Base-by-base conservation (phyloP, 2,329 filamentous ascomycete species). In the Coniella vitis region DNA sequence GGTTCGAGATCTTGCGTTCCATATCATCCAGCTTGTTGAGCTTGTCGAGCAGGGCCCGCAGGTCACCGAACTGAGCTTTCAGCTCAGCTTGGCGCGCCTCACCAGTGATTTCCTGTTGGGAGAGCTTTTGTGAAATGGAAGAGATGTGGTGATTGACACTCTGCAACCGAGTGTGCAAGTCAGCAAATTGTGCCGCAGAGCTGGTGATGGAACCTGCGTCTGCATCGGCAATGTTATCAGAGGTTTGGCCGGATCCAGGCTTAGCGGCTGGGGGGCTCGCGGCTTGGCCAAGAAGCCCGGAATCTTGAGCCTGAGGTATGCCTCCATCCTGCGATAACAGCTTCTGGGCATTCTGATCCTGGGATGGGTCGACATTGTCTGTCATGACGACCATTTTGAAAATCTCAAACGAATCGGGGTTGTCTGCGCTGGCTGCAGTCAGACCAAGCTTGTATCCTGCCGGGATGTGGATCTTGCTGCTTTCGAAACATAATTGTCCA, bases 391-490 rank as follows among this genome's bases (percentile, higher is more conserved):
- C 76, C 62, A 97, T 78, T 64, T 91, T 94, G 74, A 90, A 93
- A 56, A 95, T 67, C 68, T 98, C 93, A 61, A 96, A 95, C 4
- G 89, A 95, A 69, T 98, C 93, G 1, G 93, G 90, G 59, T 83
- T 90, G 57, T 97, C 91, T 25, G 88, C 87, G 3, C 88, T 91
- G 14, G 88, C 87, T 37, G 91, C 93, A 12, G 86, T 89, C 57
- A 98, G 71, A 59, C 93, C 93, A 57, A 95, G 87, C 63, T 79
- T 78, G 71, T 97, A 94, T 57, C 87, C 87, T 2, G 76, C 60
- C 3, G 91, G 93, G 20, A 98, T 76, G 53, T 73, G 74, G 60
- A 97, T 76, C 72, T 88, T 86, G 65, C 83, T 72, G 45, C 83
- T 91, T 62, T 88, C 80, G 69, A 98, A 96, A 72, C 93, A 98